Base-by-base conservation (phyloP, 2,329 filamentous ascomycete species). In the Neofusicoccum kwambonambiense region DNA sequence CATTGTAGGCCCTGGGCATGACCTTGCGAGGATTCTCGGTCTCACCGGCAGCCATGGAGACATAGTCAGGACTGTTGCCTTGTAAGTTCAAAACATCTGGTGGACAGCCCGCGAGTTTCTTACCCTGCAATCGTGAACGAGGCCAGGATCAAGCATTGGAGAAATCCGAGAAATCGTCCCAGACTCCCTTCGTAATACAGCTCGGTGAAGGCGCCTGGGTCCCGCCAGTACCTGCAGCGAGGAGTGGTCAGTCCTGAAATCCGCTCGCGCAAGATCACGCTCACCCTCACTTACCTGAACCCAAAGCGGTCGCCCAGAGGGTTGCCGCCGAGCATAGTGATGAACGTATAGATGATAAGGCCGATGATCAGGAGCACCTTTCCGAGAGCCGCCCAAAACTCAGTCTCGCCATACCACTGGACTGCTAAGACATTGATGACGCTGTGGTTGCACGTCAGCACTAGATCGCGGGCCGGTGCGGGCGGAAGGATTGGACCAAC, bases 271-370 rank as follows among this genome's bases (percentile, higher is more conserved):
- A 90, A 17, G 8, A 19, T 2, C 19, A 19, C 19, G 2, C 19
- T 17, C 12, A 7, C n/a, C 71, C 17, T 89, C 88, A 82, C 90
- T 86, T 85, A 57, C 90, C 90, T 5, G 89, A 89, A 73, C 91
- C 88, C 77, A 92, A 84, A 76, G 88, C 90, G 70, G 92, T 89
- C 68, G 83, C 87, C 81, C 0, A 87, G 74, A 0, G 92, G 92
- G 69, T 94, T 95, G 2, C 90, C 92, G 7, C 92, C 92, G 0
- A 95, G 79, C 89, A 95, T 94, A 68, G 88, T 87, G 68, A 96
- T 83, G 72, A 96, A 92, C 2, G 92, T 94, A 70, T 92, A 91
- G 72, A 93, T 87, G 80, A 61, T 52, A 15, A 65, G 91, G 39
- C 90, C 90, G 44, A 91, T 62, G 42, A 93, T 86, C 35, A 90